Conservation (phyloP, 257 asterid species). For the Solanum gracilifrons region DNA sequence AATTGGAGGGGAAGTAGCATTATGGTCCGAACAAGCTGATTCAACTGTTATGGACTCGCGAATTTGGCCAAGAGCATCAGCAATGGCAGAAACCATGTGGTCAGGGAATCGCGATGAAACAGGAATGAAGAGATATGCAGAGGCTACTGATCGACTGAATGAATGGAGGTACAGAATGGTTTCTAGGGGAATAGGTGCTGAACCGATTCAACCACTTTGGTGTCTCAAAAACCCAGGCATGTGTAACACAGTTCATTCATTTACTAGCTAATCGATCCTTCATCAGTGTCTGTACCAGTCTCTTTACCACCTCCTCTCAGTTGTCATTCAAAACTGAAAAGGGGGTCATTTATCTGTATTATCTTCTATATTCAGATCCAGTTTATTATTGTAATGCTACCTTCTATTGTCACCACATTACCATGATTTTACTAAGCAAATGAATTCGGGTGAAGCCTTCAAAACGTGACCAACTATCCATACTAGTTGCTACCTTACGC, state of each 20-base stretch:
- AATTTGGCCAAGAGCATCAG: constrained; percentile 85
- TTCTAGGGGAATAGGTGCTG: constrained; percentile 63
- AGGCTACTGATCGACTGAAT: constrained; percentile 70
- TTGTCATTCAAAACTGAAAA: background rate
- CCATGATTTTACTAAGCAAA: background rate
- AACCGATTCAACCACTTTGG: constrained; percentile 98
- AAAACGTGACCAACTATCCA: background rate
- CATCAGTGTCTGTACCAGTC: background rate
- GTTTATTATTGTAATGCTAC: background rate
- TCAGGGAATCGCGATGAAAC: constrained; percentile 65
- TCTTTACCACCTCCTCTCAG: background rate
- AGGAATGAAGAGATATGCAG: constrained; percentile 68
- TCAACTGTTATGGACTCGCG: constrained; percentile 68
- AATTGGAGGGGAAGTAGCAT: constrained; percentile 78
- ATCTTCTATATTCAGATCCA: background rate
- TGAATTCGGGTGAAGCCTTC: background rate
- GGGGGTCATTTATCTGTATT: background rate
- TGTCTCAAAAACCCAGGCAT: constrained; percentile 75
- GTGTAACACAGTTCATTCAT: constrained; percentile 57
- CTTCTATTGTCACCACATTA: background rate
- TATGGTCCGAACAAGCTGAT: constrained; percentile 97
- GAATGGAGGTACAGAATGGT: constrained; percentile 94
- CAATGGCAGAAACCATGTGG: constrained; percentile 81
- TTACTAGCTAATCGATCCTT: background rate
- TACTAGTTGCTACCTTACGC: background rate